Base-by-base conservation (phyloP, 2,329 filamentous ascomycete genomes). In the Tolypocladium album region DNA sequence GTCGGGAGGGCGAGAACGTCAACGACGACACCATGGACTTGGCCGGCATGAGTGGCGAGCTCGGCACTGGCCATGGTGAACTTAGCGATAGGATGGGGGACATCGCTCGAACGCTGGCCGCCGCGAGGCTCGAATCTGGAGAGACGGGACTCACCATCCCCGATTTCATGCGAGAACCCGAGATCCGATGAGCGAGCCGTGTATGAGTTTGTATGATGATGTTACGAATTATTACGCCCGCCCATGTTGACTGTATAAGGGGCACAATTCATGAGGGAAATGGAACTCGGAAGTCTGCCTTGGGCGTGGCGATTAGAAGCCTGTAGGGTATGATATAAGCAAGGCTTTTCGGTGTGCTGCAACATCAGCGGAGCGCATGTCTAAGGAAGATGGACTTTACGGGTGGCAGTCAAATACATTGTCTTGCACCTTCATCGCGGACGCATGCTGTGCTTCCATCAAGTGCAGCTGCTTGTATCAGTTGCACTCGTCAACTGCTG, bases 131-230 rank as follows among this genome's bases (percentile, higher is more conserved):
- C 36, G 72, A 76, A 55, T 64, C 67, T 17, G 71, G 69, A 0
- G 74, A 75, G 15, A 66, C 69, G 4, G 73, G 70, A 1, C 67
- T 76, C 31, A 62, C 70, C 7, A 68, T 76, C 47, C 74, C 75
- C 1, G 75, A 77, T 50, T 77, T 77, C 59, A 76, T 78, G 72
- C 71, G 73, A 4, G 75, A 77, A 58, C 73, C 74, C 1, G 75
- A 78, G 65, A 70, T 78, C 61, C 71, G 75, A 24, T 76, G 61
- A 72, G 15, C 38, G 20, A 20, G 27, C 17, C 9, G 5, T 22
- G 60, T 45, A 24, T 31, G 24, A 59, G 40, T 55, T 45, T 55
- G 34, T 13, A 53, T 53, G 50, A 53, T 53, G 50, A 36, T 53
- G 50, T 31, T 22, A 36, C 27, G 27, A 53, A n/a, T 34, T 53